A percentile compares a stretch with the other conserved stretches of the same genome.
Conservation (phyloP, 1,284 basidiomycete genomes). For the Erythrobasidium hasegawianum region DNA sequence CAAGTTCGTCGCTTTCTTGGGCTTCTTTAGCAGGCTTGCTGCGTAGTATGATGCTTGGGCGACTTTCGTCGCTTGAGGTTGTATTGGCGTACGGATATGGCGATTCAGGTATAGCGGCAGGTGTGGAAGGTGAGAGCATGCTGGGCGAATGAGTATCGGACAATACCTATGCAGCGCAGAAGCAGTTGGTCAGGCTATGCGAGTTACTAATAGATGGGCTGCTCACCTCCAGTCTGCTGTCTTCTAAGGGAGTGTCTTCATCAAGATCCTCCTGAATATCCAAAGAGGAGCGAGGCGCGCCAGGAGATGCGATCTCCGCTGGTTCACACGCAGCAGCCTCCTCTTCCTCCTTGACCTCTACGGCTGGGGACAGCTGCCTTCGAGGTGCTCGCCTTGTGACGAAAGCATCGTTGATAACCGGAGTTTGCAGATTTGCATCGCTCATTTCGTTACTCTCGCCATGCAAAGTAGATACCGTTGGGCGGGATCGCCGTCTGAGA, state of each 20-base stretch:
- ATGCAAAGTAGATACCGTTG: no score
- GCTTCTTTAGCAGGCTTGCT: conserved; percentile 1
- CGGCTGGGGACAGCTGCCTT: conserved; percentile 10
- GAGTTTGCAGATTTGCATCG: no score
- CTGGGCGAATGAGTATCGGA: not conserved
- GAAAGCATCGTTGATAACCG: conserved; percentile 1
- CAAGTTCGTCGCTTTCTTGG: conserved; percentile 7
- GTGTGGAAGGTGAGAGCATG: not conserved
- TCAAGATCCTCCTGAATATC: not conserved
- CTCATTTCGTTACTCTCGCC: no score
- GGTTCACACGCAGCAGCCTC: not conserved
- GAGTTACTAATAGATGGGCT: not conserved
- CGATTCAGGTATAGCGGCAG: not conserved
- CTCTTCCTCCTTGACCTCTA: conserved; percentile 15
- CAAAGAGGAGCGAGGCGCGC: not conserved
- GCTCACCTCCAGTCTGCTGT: not conserved
- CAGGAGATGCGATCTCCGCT: not conserved
- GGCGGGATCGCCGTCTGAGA: no score
- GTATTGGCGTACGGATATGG: not conserved
- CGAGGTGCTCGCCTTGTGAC: conserved; percentile 6
- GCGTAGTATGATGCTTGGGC: conserved; percentile 29
- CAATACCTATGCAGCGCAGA: not conserved
- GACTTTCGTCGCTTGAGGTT: not conserved
- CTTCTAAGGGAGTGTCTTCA: not conserved
- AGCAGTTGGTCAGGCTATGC: no score